Percentiles rank a stretch among this genome's conserved stretches.
Evolutionary conservation across 257 asterid species (phyloP).

Genomic region (Solanum etuberosum): DNA sequence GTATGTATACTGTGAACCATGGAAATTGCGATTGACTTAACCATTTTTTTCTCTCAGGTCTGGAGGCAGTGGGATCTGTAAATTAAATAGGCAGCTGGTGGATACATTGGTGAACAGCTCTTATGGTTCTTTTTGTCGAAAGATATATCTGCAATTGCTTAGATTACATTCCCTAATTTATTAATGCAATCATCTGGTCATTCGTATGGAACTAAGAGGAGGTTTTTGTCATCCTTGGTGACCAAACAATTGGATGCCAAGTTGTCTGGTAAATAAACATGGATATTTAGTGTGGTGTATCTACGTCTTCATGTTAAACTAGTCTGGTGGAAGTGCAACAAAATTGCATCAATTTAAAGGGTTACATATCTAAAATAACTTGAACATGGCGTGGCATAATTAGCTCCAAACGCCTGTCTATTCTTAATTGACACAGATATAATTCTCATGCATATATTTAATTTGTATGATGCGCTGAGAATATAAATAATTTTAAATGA

Average conservation of each 20-base stretch:
- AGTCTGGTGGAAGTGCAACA: neutral
- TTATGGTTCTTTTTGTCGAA: neutral
- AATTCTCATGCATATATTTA: neutral
- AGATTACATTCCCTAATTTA: neutral
- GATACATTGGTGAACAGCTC: neutral
- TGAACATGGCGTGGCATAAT: neutral
- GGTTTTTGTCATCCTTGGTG: neutral
- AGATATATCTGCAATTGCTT: neutral
- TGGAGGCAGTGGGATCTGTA: neutral
- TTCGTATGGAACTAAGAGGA: neutral
- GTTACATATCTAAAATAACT: neutral
- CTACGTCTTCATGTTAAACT: too few relatives aligned
- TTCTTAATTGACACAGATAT: too few relatives aligned
- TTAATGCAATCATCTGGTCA: neutral
- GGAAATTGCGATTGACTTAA: neutral
- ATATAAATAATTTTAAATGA: neutral
- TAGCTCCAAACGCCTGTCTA: neutral
- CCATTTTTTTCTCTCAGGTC: neutral
- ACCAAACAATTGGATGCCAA: neutral
- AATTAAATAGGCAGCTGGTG: neutral
- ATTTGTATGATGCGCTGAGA: neutral
- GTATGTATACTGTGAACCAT: neutral
- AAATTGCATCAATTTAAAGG: neutral
- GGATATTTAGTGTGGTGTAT: neutral
- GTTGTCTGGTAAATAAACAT: neutral